Evolutionary conservation across 805 yeast genomes (phyloP), one percentile per base, ranked within the genome.

Genomic region (Wickerhamomyces kurtzmanii): DNA sequence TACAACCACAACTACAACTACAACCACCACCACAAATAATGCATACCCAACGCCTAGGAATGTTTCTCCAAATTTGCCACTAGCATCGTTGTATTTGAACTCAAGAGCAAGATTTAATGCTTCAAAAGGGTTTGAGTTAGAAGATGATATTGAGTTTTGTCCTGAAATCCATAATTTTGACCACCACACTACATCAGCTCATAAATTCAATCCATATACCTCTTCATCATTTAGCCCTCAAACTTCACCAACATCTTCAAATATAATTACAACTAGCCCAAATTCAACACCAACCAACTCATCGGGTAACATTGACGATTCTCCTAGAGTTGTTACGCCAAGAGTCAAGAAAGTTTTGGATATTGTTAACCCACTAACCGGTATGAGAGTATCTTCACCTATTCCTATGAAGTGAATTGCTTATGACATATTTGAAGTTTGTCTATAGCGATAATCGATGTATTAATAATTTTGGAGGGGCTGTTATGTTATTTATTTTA

Each of bases 121-220:
- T 17, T 68, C 75, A 14, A 73, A 73, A 39, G 71, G 74, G 18
- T 73, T 73, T 49, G 81, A 73, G 33, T 39, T 64, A 7, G 80
- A 73, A 41, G 81, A 73, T 42, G 81, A 73, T 45, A 45, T 72
- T 40, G 79, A 73, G 46, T 73, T 73, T 37, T 73, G 81, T 40
- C 81, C 81, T 2, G 78, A 70, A 25, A 70, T 68, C 20, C 65
- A 62, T 14, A 34, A 32, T 17, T 31, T 28, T 21, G 33, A 38
- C 23, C 26, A 16, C 27, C 6, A 30, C 29, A 28, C 40, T 19
- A 31, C 38, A 35, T 9, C 43, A 50, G 12, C 44, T 34, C 67
- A 65, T 43, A 73, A 66, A 47, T 76, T 75, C 54, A 75, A 76
- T 46, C 83, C 84, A 5, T 75, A 75, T 45, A 74, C 81, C 3